Base-by-base conservation (phyloP, 164 flowering plant genomes). In the Piper betle region DNA sequence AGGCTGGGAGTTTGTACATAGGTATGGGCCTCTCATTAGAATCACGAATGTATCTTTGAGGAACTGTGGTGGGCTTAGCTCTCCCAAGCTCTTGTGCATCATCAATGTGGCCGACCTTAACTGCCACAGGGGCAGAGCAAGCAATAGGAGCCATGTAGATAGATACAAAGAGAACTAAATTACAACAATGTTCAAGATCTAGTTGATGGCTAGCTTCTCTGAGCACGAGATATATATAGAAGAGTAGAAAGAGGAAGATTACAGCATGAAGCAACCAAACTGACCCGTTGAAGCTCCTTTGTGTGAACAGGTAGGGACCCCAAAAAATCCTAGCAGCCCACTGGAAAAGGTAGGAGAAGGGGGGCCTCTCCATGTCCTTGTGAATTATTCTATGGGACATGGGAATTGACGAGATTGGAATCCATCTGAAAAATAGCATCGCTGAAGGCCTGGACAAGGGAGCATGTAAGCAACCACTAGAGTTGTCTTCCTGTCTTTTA, bases 71-170 rank as follows among this genome's bases (percentile, higher is more conserved):
- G 4, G 84, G 74, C 60, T 71, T 72, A 19, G 65, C 50, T 57
- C 73, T 82, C 37, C 77, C 70, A 4, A 91, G 85, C 61, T 91
- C 93, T 75, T 88, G 97, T 54, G 88, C 87, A 71, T 91, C 97
- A 41, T 82, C 77, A 4, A 91, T 76, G 52, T 80, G 83, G n/a
- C 91, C 91, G 52, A 86, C 83, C 8, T 80, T 75, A 74, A 84
- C 56, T 0, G 78, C 71, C 19, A 39, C 57, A 13, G 59, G 17
- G 12, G 66, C 55, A 61, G 68, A 70, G 59, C 68, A 25, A 37
- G 78, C 82, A 8, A 60, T 71, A 48, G 95, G 84, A 68, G 95
- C 85, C 94, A 89, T 89, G 65, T 46, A 2, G 15, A 46, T 15
- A 5, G 15, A 46, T 3, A 46, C 10, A 15, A 12, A 46, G 50